phyloP scores from a whole-genome alignment of 148 eudicot genomes.

The Linanthus parryae region DNA sequence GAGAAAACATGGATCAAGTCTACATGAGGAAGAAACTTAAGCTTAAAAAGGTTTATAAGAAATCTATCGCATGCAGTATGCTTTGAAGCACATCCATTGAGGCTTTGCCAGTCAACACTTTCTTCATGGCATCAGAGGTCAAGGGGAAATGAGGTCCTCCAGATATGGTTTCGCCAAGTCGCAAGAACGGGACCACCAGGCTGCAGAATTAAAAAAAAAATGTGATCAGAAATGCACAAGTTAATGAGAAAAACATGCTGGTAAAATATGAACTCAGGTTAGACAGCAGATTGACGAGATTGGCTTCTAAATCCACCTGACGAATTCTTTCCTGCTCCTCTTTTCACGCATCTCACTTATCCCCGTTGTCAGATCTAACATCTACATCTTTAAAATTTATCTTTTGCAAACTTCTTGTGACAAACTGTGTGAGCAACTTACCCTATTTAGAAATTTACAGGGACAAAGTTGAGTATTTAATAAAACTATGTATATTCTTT shows the following conservation, averaged over 20 bases:
- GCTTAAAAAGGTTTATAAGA: neutral
- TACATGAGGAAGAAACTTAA: neutral
- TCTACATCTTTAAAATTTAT: too few species aligned
- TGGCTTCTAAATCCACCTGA: too few species aligned
- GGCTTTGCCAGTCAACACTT: slow-evolving; percentile 86
- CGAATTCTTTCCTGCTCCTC: too few species aligned
- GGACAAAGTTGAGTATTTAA: too few species aligned
- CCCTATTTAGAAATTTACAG: too few species aligned
- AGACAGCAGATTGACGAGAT: too few species aligned
- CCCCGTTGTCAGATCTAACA: too few species aligned
- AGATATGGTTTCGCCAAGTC: slow-evolving; percentile 78
- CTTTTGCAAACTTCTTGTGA: too few species aligned
- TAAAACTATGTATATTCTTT: too few species aligned
- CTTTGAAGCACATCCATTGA: slow-evolving; percentile 68
- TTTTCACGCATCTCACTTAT: too few species aligned
- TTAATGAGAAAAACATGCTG: neutral
- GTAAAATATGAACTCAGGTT: neutral
- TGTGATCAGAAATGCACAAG: too few species aligned
- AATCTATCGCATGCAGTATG: slow-evolving; percentile 48
- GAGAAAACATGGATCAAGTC: neutral
- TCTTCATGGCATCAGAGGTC: slow-evolving; percentile 81
- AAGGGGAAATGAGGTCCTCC: slow-evolving; percentile 85
- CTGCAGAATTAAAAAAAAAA: slow-evolving; percentile 24
- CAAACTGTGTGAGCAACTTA: too few species aligned
- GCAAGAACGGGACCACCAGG: slow-evolving; percentile 79